These are phyloP conservation scores for Tolypocladium endophyticum DNA, from an alignment of 2,329 filamentous ascomycete species.

Conservation along the genomic window DNA sequence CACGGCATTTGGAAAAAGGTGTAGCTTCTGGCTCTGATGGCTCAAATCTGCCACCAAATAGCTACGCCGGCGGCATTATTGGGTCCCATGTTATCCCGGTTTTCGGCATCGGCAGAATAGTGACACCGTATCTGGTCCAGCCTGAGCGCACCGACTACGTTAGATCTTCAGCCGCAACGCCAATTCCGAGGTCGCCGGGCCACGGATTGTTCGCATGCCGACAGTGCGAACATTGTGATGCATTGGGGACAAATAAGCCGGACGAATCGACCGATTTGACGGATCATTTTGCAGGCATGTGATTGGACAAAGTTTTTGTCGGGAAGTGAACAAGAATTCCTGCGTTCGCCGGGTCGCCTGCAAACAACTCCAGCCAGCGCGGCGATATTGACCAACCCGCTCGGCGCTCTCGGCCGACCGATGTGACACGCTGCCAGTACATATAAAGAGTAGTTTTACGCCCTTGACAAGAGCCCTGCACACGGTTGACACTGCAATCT, in stretches of 20 bases:
- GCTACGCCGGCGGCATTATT: background rate
- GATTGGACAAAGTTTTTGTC: background rate
- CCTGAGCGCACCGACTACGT: background rate
- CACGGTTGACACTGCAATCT: background rate
- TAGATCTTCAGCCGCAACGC: background rate
- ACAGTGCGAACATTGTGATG: background rate
- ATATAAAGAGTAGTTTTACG: background rate
- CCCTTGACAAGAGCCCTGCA: background rate
- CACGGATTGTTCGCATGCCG: background rate
- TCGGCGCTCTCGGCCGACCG: conserved; percentile 1
- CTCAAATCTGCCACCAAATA: too few species aligned
- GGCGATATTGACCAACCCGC: background rate
- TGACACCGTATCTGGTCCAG: background rate
- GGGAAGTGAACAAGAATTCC: background rate
- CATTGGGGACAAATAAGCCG: background rate
- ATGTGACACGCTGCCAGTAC: background rate
- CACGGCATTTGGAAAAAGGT: too few species aligned
- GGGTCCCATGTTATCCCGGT: background rate
- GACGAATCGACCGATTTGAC: background rate
- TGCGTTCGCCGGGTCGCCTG: background rate
- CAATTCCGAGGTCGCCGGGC: background rate
- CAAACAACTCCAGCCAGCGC: too few species aligned
- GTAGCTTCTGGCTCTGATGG: too few species aligned
- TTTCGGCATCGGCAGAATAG: background rate
- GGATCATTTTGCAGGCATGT: background rate